These are phyloP conservation scores for Lophiostoma macrostomum DNA, from an alignment of 495 filamentous ascomycete species.

Conservation along the genomic window DNA sequence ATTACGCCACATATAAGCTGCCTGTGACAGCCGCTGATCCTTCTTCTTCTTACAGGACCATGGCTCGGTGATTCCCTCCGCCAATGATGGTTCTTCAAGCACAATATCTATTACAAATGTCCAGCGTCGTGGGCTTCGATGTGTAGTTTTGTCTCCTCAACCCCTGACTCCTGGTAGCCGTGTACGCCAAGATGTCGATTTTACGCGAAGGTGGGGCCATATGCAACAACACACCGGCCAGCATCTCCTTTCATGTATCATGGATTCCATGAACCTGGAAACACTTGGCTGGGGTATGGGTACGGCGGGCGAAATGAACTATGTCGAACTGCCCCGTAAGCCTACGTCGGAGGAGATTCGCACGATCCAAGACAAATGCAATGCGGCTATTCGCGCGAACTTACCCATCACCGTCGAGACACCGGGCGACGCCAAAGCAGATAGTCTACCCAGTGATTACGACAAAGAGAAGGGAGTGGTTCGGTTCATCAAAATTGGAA, in stretches of 20 bases:
- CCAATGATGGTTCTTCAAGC: neutral
- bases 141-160: slow-evolving; percentile 9
- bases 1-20: neutral
- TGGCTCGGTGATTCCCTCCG: slow-evolving; percentile 16
- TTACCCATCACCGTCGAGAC: slow-evolving; percentile 21
- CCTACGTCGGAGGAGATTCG: slow-evolving; percentile 4
- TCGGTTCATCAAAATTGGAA: slow-evolving; percentile 19
- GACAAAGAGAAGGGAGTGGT: slow-evolving; percentile 22
- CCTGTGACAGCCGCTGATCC: neutral
- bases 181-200: slow-evolving; percentile 18
- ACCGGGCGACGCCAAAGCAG: neutral
- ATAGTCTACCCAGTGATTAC: slow-evolving; percentile 19
- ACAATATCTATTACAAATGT: slow-evolving; percentile 10
- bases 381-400: slow-evolving; percentile 13
- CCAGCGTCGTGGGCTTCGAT: slow-evolving; percentile 23
- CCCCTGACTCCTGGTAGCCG: slow-evolving; percentile 10
- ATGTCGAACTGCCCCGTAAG: slow-evolving; percentile 17
- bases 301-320: slow-evolving; percentile 19
- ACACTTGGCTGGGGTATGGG: slow-evolving; percentile 24
- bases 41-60: slow-evolving; percentile 22
- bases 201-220: slow-evolving; percentile 26
- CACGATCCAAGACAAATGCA: slow-evolving; percentile 11
- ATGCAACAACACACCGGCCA: slow-evolving; percentile 32
- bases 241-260: slow-evolving; percentile 23
- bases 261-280: slow-evolving; percentile 18